Base-by-base conservation (phyloP, 441 rosid species). In the Dalechampia spathulata region DNA sequence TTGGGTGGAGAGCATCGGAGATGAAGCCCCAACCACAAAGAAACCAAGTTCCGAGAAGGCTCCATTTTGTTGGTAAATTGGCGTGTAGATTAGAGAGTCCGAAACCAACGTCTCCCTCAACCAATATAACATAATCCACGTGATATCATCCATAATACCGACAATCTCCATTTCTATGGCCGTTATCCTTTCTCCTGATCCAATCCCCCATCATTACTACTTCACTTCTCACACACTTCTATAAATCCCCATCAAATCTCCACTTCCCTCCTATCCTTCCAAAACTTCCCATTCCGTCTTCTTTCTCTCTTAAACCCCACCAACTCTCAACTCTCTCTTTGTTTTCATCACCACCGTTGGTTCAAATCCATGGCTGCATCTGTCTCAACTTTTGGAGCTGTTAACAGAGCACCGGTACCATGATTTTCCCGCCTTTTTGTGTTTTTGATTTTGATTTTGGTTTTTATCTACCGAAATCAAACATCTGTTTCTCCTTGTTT, bases 321-420 rank as follows among this genome's bases (percentile, higher is more conserved):
- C 3, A 28, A 40, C 14, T 1, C 6, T 19, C 57, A 40, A 1
- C 25, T 3, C 6, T 17, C 43, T 36, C 1, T 3, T 21, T 19
- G 1, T 26, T 55, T 30, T 4, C 52, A 30, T 64, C 73, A 3
- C 55, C 11, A 25, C 65, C 72, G 42, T 69, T 40, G 54, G 59
- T 30, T 8, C 34, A n/a, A 8, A 49, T 61, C 72, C 43, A 78
- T 78, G 82, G 64, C 77, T 53, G 23, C 74, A 27, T 52, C 68
- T 28, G 56, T 74, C 38, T 72, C 70, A 1, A 43, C 82, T 62
- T 54, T 74, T 14, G 75, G 67, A 27, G 50, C 72, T 40, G 60
- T 66, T 48, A 72, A 69, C 67, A 63, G 63, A 52, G 43, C 23
- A 13, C 63, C 57, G 65, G 73, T 74, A 74, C 70, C 19, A 0